Conservation (phyloP, 1,284 basidiomycete species). For the Volvariella surrecta region DNA sequence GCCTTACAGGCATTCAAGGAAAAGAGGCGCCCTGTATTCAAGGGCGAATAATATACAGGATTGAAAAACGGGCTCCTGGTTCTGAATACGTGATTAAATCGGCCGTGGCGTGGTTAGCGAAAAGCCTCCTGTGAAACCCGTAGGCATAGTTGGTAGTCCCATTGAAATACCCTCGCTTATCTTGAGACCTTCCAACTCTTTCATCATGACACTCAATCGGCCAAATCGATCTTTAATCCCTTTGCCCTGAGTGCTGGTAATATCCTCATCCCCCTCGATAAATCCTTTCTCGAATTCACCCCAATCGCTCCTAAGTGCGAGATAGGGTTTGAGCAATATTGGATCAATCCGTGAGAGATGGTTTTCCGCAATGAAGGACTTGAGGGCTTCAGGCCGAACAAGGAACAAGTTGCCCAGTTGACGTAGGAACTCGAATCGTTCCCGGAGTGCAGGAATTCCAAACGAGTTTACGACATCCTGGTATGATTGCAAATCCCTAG, state of each 20-base stretch:
- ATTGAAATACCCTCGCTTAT: constrained; percentile 51
- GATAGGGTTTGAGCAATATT: constrained; percentile 82
- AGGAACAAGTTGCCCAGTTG: constrained; percentile 98
- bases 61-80: no score
- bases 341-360: constrained; percentile 90
- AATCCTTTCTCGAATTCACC: constrained; percentile 70
- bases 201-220: constrained; percentile 75
- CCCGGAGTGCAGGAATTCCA: constrained; percentile 74
- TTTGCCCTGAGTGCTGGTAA: constrained; percentile 30
- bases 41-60: constrained; percentile 56
- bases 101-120: constrained; percentile 3
- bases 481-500: constrained; percentile 92
- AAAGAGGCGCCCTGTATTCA: constrained; percentile 79
- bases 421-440: constrained; percentile 97
- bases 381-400: constrained; percentile 86
- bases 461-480: constrained; percentile 87
- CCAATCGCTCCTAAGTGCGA: constrained; percentile 89
- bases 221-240: constrained; percentile 64
- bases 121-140: constrained; percentile 24
- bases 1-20: constrained; percentile 86
- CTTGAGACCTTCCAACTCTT: constrained; percentile 65
- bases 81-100: constrained; percentile 7
- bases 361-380: constrained; percentile 88
- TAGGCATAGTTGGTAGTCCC: constrained; percentile 39
- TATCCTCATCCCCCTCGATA: constrained; percentile 45